Evolutionary conservation across 1,139 yeast genomes (phyloP), one percentile per base, ranked within the genome.

Genomic region (Diutina pseudorugosa): DNA sequence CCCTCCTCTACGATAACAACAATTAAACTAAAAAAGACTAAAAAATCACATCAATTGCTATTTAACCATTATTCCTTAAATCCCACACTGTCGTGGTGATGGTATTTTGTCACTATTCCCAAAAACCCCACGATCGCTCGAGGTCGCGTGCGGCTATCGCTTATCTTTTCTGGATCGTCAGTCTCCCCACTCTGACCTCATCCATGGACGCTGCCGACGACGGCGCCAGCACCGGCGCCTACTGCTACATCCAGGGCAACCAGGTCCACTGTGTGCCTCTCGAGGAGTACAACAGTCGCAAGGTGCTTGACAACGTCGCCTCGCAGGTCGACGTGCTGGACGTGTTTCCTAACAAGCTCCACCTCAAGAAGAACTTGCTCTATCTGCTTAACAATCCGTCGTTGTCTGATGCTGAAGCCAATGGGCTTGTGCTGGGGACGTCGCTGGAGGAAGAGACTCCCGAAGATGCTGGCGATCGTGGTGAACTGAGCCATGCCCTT

Each of bases 341-440:
- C 49, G 49, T 45, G 19, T 45, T 45, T 23, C 49, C 49, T 14
- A 45, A 45, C 12, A 45, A 45, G 16, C 49, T 45, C 40, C 49
- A 45, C n/a, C 19, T 45, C 14, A 69, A 69, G 55, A 68, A 66
- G 54, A 74, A 73, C 59, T 62, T 73, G 18, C 59, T 74, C 47
- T 74, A 73, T 59, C 63, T 70, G 52, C 62, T 74, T 47, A 74
- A 74, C 58, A 73, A 74, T 58, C 77, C 78, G 6, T 69, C 75
- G 7, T 59, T 68, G 41, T 70, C 75, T 1, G 77, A 73, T 11
- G 55, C 56, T 20, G 59, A 54, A 11, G 55, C 55, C 33, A 56
- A 55, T 23, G 50, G 50, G 2, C 2, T 6, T 0, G 25, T 18
- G 4, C 43, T 33, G 51, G 30, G 21, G 18, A 47, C 50, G 41